phyloP scores from a whole-genome alignment of 495 filamentous ascomycete species.

The Bombardia bombarda region DNA sequence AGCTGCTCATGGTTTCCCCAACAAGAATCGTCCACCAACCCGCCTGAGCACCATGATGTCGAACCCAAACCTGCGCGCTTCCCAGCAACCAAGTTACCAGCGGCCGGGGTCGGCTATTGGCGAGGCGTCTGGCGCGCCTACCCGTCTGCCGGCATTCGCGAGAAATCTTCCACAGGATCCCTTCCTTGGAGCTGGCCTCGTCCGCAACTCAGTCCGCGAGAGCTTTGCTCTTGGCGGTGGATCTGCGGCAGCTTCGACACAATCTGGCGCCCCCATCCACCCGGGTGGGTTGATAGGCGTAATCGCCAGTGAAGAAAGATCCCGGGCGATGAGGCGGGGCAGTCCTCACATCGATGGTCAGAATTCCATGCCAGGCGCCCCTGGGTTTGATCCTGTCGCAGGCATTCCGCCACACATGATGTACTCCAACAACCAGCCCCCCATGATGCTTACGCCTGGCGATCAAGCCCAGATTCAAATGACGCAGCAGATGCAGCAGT shows the following conservation, averaged over 20 bases:
- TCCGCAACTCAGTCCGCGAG: slow-evolving; percentile 68
- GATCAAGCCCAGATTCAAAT: slow-evolving; percentile 79
- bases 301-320: slow-evolving; percentile 77
- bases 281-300: slow-evolving; percentile 82
- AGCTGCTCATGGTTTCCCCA: slow-evolving; percentile 87
- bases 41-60: slow-evolving; percentile 59
- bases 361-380: slow-evolving; percentile 27
- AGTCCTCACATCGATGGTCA: slow-evolving; percentile 56
- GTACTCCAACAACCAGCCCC: slow-evolving; percentile 33
- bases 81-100: slow-evolving; percentile 29
- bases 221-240: slow-evolving; percentile 63
- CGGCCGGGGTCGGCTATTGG: slow-evolving; percentile 24
- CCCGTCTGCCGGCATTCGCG: slow-evolving; percentile 69
- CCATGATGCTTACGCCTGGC: slow-evolving; percentile 45
- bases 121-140: slow-evolving; percentile 13
- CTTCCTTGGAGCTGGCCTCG: slow-evolving; percentile 74
- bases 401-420: slow-evolving; percentile 42
- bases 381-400: slow-evolving; percentile 31
- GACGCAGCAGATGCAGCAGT: slow-evolving; percentile 78
- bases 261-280: slow-evolving; percentile 21
- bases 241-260: slow-evolving; percentile 40
- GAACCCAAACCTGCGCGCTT: slow-evolving; percentile 51
- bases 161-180: slow-evolving; percentile 81
- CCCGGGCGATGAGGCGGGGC: slow-evolving; percentile 66
- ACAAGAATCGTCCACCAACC: slow-evolving; percentile 69